These are phyloP conservation scores for Colletotrichum camelliae DNA, from an alignment of 2,329 filamentous ascomycete genomes.

Conservation along the genomic window DNA sequence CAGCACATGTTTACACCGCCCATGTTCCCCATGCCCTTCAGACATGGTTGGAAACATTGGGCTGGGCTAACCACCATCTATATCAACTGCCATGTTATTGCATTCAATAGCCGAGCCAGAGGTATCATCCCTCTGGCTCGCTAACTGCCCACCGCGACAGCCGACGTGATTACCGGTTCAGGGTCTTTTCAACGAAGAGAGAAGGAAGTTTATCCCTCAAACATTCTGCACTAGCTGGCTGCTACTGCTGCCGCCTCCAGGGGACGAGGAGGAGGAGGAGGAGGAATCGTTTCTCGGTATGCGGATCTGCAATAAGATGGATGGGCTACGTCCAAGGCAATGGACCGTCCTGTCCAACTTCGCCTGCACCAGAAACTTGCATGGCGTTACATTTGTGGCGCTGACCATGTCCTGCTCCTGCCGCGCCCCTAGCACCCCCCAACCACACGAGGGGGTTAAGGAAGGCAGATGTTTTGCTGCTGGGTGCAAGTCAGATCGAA, in stretches of 20 bases:
- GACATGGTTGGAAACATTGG: neutral
- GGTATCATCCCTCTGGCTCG: neutral
- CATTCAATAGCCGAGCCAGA: neutral
- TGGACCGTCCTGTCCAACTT: neutral
- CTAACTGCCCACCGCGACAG: neutral
- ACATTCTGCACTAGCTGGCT: neutral
- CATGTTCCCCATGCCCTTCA: neutral
- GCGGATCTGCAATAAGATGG: neutral
- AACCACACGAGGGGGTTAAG: neutral
- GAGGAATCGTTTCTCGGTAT: neutral
- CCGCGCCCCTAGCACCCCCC: neutral
- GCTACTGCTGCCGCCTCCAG: neutral
- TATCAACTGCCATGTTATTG: neutral
- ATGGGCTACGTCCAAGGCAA: neutral
- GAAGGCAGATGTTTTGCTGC: neutral
- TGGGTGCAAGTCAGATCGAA: neutral
- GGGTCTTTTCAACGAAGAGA: neutral
- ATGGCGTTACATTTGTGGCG: conserved; percentile 8
- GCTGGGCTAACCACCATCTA: neutral
- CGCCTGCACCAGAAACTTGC: conserved; percentile 1
- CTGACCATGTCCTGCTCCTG: neutral
- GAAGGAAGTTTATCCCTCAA: neutral
- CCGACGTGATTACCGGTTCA: conserved; percentile 1
- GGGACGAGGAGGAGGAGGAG: neutral
- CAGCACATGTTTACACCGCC: neutral